These are phyloP conservation scores for Tolypocladium tropicale DNA, from an alignment of 2,329 filamentous ascomycete genomes.

Conservation along the genomic window DNA sequence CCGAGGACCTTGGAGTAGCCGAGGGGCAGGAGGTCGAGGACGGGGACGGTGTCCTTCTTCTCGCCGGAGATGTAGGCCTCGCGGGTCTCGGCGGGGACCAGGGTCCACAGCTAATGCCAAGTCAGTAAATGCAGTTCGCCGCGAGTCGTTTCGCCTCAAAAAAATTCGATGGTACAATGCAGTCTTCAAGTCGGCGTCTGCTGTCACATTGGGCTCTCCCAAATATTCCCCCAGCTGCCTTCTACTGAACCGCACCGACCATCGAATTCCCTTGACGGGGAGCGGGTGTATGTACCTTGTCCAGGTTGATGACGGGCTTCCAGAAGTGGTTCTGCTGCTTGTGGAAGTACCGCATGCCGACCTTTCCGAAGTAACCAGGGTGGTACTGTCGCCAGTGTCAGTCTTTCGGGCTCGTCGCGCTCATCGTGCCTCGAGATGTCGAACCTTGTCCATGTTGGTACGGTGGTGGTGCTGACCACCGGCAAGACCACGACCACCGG, in stretches of 20 bases:
- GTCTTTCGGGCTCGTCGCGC: conserved; percentile 5
- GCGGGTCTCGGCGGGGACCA: conserved; percentile 86
- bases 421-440: conserved; percentile 34
- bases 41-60: conserved; percentile 86
- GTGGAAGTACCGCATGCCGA: conserved; percentile 95
- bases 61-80: conserved; percentile 76
- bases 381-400: conserved; percentile 57
- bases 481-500: conserved; percentile 76
- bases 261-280: background rate
- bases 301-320: conserved; percentile 98
- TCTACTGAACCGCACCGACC: background rate
- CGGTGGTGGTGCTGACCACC: conserved; percentile 91
- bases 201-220: background rate
- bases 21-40: conserved; percentile 93
- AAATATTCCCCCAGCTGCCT: background rate
- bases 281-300: conserved; percentile 58
- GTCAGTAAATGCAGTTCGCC: conserved; percentile 14
- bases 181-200: background rate
- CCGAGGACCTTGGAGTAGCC: conserved; percentile 98
- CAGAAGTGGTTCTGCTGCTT: conserved; percentile 92
- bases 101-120: conserved; percentile 70
- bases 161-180: background rate
- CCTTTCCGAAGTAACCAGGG: conserved; percentile 98
- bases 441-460: conserved; percentile 60
- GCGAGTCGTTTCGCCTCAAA: background rate